Evolutionary conservation across 1,284 basidiomycete genomes (phyloP), one percentile per base, ranked within the genome.

Genomic region (Malassezia psittaci): DNA sequence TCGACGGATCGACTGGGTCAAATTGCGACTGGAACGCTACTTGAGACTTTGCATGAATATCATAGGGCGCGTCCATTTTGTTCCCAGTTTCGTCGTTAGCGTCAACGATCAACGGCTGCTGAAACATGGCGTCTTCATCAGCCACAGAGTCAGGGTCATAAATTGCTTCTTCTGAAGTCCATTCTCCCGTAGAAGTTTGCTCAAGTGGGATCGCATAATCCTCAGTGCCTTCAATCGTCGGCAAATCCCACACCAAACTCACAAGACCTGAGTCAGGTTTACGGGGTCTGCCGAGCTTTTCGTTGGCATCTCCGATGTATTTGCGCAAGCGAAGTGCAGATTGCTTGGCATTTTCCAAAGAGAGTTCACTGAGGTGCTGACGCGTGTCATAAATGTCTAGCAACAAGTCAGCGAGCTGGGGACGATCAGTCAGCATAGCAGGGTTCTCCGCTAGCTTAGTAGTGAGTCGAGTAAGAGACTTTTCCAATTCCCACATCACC

Each of bases 291-390:
- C 43, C 37, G 15, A 56, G 42, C 15, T 21, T 24, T 34, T 45
- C 41, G n/a, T 48, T 49, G 9, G 35, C 24, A 35, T 48, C 24
- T 5, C 18, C 48, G 32, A 56, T 41, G 16, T 34, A 34, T 21
- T 56, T 49, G 40, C 48, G 48, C 34, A 56, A 19, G 2, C 54
- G 48, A 32, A 50, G 43, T 3, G 48, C 50, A 9, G 48, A 24
- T 19, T 19, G 32, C 19, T 44, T 33, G 24, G 43, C 43, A 16
- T 16, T 18, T 3, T 45, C 24, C 43, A 33, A 2, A 9, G 21
- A 45, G 7, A 45, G 21, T 9, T 45, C 13, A 12, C 15, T 29
- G 21, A 45, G 21, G 15, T 13, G 15, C 29, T 11, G 21, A 9
- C 43, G 21, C 11, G 40, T 34, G 16, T 45, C 48, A 10, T 51